Evolutionary conservation across 352 stramenopile species (phyloP), one percentile per base, ranked within the genome.

Genomic region (Blastocystis sp.): DNA sequence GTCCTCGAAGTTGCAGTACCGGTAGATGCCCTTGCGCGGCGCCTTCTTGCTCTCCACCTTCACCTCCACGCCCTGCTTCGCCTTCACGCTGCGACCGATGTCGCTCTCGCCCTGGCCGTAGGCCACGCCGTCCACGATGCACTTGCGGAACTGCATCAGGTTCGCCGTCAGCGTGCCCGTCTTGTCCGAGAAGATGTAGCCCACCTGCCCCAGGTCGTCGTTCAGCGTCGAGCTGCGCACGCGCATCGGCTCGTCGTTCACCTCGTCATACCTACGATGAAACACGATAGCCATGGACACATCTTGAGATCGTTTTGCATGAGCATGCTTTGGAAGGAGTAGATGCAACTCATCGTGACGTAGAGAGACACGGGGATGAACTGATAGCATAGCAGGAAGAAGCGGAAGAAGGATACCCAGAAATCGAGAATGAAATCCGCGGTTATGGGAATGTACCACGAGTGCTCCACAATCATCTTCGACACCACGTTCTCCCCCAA

Each of bases 121-220:
- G 0, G 93, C 93, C 11, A 93, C 79, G 0, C 95, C 95, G 10
- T 92, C 93, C 67, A 98, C 94, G 0, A 93, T 95, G 81, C 94
- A 97, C 79, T 96, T 96, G 41, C 94, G 91, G 67, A 98, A 97
- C 89, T 98, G 93, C 96, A 99, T 99, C 4, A 98, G 92, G 90
- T 99, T 99, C 89, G 95, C 97, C 0, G 97, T 99, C 2, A 99
- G 91, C n/a, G 97, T 99, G n/a, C 97, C 97, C 1, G 97, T 99
- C 89, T 99, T 99, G 91, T 99, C 97, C 0, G 93, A 97, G 90
- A 99, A 99, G 4, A 99, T 94, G 88, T 99, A 98, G 41, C 95
- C 93, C 65, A 99, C 96, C 91, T 98, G 94, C 1, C 96, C 97
- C 17, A 98, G 91, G 74, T 98, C 94, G 89, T 96, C 95, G 71